Conservation (phyloP, 2,329 filamentous ascomycete genomes). For the Penicillium sp. region DNA sequence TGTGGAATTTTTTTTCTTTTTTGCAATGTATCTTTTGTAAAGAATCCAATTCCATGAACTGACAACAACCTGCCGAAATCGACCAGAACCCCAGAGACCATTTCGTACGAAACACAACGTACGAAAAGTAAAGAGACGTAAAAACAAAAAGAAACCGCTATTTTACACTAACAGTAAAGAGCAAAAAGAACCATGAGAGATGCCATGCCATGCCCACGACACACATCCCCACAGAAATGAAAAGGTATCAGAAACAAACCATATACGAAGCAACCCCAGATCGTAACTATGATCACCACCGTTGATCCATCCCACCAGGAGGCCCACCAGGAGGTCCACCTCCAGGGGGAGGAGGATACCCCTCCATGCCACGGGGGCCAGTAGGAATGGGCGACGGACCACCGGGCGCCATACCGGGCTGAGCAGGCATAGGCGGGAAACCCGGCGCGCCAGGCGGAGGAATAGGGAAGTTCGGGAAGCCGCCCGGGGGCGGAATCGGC, state of each 20-base stretch:
- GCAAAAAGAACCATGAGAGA: conserved; percentile 1
- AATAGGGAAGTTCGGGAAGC: conserved; percentile 25
- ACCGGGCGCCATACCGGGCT: conserved; percentile 13
- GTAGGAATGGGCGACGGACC: conserved; percentile 18
- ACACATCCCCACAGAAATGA: conserved; percentile 3
- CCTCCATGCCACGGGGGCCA: conserved; percentile 25
- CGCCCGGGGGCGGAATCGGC: conserved; percentile 40
- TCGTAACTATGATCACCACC: conserved; percentile 22
- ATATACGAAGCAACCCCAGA: neutral
- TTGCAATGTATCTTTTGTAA: neutral
- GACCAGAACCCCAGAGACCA: neutral
- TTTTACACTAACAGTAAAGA: conserved; percentile 15
- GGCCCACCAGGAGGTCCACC: conserved; percentile 17
- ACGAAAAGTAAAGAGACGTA: neutral
- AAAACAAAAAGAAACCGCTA: conserved; percentile 13
- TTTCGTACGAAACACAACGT: neutral
- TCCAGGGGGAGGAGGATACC: conserved; percentile 25
- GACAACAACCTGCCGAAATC: neutral
- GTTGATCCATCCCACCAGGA: conserved; percentile 26
- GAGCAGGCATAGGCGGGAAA: conserved; percentile 34
- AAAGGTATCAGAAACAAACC: conserved; percentile 7
- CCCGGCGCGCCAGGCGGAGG: conserved; percentile 21
- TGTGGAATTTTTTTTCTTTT: neutral
- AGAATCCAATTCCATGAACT: neutral
- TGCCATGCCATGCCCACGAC: conserved; percentile 7